Evolutionary conservation across 176 grass and related monocot genomes (phyloP), one percentile per base, ranked within the genome.

Genomic region (Alopecurus myosuroides): DNA sequence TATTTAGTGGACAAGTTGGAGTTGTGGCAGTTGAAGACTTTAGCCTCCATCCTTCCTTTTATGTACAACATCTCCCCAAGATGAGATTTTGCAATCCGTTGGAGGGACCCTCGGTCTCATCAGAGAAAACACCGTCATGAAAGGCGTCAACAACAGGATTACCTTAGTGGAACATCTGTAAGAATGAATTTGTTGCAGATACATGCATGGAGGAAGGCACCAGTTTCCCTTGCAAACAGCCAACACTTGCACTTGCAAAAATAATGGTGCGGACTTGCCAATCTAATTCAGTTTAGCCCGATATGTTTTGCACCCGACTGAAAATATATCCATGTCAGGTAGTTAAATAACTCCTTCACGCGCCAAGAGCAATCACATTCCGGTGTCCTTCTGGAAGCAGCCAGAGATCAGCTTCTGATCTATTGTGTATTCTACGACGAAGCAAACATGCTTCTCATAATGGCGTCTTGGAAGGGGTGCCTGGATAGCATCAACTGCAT

Each of bases 381-480:
- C 15, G n/a, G n/a, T n/a, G n/a, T n/a, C n/a, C n/a, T n/a, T n/a
- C n/a, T n/a, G n/a, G n/a, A n/a, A n/a, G 46, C 61, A 82, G 25
- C 42, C 13, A 11, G 1, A 1, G 30, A 12, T 26, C 65, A 60
- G 60, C 19, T 37, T 76, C 44, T 39, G 37, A 60, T 25, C 46
- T n/a, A 31, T 62, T 78, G 3, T 41, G 0, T 20, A n/a, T 45
- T 85, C 30, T 40, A 40, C 6, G 44, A 26, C 44, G 36, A 35
- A 39, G 74, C 29, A 33, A n/a, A 56, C 69, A 65, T 34, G 9
- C 70, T 88, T 88, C 29, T 99, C 82, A 99, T 88, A 99, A 82
- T 70, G 97, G 93, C 53, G 82, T 86, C 77, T 99, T 99, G 23
- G 89, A 94, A 75, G 91, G 91, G 45, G 90, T 92, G 76, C 93